These are phyloP conservation scores for Peronospora belbahrii DNA, from an alignment of 352 stramenopile species.

Conservation along the genomic window DNA sequence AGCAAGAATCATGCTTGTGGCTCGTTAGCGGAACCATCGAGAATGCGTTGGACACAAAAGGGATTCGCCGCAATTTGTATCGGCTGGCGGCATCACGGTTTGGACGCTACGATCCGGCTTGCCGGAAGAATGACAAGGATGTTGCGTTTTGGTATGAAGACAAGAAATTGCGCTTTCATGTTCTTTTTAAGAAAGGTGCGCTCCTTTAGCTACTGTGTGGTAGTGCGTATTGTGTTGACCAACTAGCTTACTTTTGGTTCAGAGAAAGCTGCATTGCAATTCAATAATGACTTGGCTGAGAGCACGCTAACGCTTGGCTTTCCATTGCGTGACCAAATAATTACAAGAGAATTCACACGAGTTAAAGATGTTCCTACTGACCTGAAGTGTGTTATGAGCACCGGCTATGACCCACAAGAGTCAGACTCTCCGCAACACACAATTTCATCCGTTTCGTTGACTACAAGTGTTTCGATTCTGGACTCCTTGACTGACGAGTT, in stretches of 20 bases:
- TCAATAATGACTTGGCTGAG: constrained; percentile 1
- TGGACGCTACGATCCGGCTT: constrained; percentile 6
- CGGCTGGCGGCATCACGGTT: too few relatives aligned
- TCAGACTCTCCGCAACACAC: constrained; percentile 1
- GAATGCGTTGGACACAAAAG: too few relatives aligned
- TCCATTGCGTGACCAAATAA: not conserved
- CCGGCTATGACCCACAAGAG: constrained; percentile 1
- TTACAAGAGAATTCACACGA: not conserved
- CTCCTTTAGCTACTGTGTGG: not conserved
- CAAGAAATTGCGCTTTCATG: constrained; percentile 3
- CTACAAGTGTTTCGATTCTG: not conserved
- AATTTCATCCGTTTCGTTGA: not conserved
- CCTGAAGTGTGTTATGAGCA: not conserved
- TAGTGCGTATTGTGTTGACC: constrained; percentile 1
- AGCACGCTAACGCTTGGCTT: not conserved
- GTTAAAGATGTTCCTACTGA: not conserved
- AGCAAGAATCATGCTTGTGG: too few relatives aligned
- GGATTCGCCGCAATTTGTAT: too few relatives aligned
- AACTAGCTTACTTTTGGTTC: constrained; percentile 1
- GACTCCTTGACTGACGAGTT: constrained; percentile 3
- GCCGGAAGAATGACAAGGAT: not conserved
- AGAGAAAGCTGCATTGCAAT: constrained; percentile 7
- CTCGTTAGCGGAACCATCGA: too few relatives aligned
- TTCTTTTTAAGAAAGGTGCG: constrained; percentile 7
- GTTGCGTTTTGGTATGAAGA: constrained; percentile 7